Evolutionary conservation across 148 eudicot species (phyloP), one percentile per base, ranked within the genome.

Genomic region (Chenopodium album): DNA sequence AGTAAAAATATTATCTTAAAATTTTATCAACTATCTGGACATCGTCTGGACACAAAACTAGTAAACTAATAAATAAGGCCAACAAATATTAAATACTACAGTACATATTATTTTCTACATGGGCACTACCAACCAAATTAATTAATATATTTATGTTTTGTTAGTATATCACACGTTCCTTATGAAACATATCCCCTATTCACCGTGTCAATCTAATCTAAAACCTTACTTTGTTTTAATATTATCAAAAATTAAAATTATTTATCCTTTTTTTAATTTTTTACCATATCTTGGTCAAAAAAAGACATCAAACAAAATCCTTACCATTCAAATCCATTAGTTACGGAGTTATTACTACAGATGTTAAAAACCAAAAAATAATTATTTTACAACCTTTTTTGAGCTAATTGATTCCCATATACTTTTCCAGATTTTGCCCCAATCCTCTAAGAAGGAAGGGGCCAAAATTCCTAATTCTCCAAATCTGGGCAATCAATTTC

Each of bases 131-230:
- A 78, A 62, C 2, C 7, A 11, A 37, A 65, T 10, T 9, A 56
- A 79, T 71, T 29, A 79, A 70, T 79, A 41, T 22, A 19, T 50
- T 1, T 13, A 52, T 34, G 70, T 70, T 80, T 56, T 80, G 82
- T 72, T 80, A 80, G 41, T 71, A 71, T 37, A 46, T 80, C 82
- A 80, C 77, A 71, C 77, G 76, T 72, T 60, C 54, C 54, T 20
- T 60, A 29, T 80, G 69, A 9, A 48, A 48, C 14, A 47, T 54
- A 64, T 52, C 31, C 80, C 0, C 4, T 23, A 32, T 14, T 22
- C 46, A 20, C 23, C 52, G 63, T 47, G 80, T 48, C 52, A 48
- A 48, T 48, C 52, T 48, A 48, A 48, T 48, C 52, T 48, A 41
- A 41, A 41, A 41, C 44, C 44, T 37, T 37, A 37, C 44, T 37